Evolutionary conservation across 176 grass and related monocot genomes (phyloP).

Genomic region (Typha latifolia): DNA sequence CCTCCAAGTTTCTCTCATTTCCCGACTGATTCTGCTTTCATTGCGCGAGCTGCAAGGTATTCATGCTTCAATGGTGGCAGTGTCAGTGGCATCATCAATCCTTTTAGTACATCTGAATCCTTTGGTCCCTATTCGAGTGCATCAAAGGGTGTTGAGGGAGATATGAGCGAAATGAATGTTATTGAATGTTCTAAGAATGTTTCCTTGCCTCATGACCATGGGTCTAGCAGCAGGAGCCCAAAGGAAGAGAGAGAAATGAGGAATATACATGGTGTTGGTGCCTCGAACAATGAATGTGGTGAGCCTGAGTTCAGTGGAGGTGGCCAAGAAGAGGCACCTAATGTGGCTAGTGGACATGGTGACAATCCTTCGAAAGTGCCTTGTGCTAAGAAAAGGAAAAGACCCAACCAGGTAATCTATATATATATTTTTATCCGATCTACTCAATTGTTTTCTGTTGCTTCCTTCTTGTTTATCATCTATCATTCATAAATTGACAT

Average conservation of each 20-base stretch:
- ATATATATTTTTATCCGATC: neutral
- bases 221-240: conserved; percentile 18
- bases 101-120: conserved; percentile 24
- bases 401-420: conserved; percentile 35
- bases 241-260: conserved; percentile 16
- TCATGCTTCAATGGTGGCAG: conserved; percentile 47
- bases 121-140: conserved; percentile 26
- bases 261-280: neutral
- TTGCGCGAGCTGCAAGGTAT: conserved; percentile 60
- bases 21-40: conserved; percentile 65
- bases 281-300: neutral
- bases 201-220: conserved; percentile 8
- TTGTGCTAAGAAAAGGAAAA: conserved; percentile 53
- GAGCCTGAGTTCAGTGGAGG: conserved; percentile 38
- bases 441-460: neutral
- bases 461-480: too few species aligned
- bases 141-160: conserved; percentile 17
- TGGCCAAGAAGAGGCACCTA: conserved; percentile 33
- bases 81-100: conserved; percentile 18
- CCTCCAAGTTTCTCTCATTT: conserved; percentile 48
- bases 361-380: conserved; percentile 39
- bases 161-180: conserved; percentile 20
- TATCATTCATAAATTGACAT: too few species aligned
- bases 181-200: conserved; percentile 11
- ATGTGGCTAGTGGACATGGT: conserved; percentile 28